Evolutionary conservation across 352 stramenopile species (phyloP).

Genomic region (Phytophthora niederhauseri): DNA sequence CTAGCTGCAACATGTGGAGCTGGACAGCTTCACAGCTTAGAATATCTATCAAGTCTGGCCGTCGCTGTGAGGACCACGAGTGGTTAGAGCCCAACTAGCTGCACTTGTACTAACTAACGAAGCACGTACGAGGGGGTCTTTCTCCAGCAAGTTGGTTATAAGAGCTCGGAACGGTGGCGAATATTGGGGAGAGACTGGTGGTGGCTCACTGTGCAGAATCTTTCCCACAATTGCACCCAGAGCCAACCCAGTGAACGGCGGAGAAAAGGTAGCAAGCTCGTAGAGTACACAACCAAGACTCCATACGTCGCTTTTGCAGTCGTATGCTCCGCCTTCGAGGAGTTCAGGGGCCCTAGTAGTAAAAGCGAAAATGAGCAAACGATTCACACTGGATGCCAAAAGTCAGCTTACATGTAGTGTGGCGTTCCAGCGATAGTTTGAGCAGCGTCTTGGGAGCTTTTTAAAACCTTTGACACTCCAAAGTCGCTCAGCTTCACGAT

Average conservation of each 20-base stretch:
- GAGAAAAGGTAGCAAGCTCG: constrained; percentile 61
- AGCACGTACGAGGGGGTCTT: constrained; percentile 40
- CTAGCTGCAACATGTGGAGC: constrained; percentile 34
- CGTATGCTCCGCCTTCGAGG: constrained; percentile 64
- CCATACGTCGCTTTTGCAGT: constrained; percentile 83
- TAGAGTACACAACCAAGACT: constrained; percentile 87
- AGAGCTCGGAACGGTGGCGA: constrained; percentile 40
- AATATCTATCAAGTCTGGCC: constrained; percentile 32
- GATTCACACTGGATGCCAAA: not conserved
- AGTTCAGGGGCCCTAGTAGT: constrained; percentile 69
- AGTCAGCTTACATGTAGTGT: constrained; percentile 64
- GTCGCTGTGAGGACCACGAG: constrained; percentile 14
- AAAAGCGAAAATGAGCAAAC: constrained; percentile 7
- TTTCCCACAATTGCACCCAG: constrained; percentile 66
- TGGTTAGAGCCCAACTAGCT: not conserved
- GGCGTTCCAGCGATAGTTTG: constrained; percentile 76
- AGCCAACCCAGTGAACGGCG: constrained; percentile 67
- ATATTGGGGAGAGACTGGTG: constrained; percentile 35
- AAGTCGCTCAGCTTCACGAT: constrained; percentile 35
- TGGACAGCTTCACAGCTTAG: constrained; percentile 35
- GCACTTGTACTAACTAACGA: not conserved
- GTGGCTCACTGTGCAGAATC: constrained; percentile 45
- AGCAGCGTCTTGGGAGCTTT: constrained; percentile 50
- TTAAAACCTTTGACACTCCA: no score
- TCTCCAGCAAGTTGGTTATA: constrained; percentile 44